Evolutionary conservation across 169 alveolate genomes (phyloP), one percentile per base, ranked within the genome.

Genomic region (Cystoisospora suis): DNA sequence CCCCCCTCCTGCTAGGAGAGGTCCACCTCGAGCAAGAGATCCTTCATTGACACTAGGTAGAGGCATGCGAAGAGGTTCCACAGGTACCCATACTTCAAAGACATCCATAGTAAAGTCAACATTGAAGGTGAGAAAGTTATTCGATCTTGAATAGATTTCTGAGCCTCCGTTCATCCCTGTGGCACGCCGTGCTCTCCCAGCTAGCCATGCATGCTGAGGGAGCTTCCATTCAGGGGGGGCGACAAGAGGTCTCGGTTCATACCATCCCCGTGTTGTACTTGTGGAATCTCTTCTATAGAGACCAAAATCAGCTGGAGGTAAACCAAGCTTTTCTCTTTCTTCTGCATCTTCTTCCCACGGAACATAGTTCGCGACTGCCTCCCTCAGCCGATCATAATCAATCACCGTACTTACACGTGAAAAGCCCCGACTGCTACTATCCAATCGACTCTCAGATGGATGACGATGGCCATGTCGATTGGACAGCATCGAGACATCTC

Each of bases 21-120:
- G 45, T 29, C 6, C 81, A 29, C 47, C n/a, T 7, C 56, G 6
- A 0, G 15, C 85, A 7, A 34, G 47, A 0, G 81, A 32, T 45
- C 23, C 69, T 9, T 4, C 72, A 5, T 42, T n/a, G n/a, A n/a
- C n/a, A n/a, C n/a, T n/a, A n/a, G 45, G 40, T 2, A 27, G 45
- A 20, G 92, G 92, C 92, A 88, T 88, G 5, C 92, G 75, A 32
- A 88, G 81, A 17, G 92, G 92, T 69, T 88, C 92, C 42, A 81
- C 79, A 15, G 92, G 92, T 0, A 88, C 34, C 92, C 92, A 88
- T 49, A 88, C 72, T 46, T 88, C 92, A 7, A 44, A 29, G 29
- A 9, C 32, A 34, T 59, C 53, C 45, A 86, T 86, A 38, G 42
- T 32, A 17, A 86, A 56, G 61, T 0, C 65, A 29, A 88, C 70